Conservation (phyloP, 2,329 filamentous ascomycete genomes). For the Paradendryphiella salina region DNA sequence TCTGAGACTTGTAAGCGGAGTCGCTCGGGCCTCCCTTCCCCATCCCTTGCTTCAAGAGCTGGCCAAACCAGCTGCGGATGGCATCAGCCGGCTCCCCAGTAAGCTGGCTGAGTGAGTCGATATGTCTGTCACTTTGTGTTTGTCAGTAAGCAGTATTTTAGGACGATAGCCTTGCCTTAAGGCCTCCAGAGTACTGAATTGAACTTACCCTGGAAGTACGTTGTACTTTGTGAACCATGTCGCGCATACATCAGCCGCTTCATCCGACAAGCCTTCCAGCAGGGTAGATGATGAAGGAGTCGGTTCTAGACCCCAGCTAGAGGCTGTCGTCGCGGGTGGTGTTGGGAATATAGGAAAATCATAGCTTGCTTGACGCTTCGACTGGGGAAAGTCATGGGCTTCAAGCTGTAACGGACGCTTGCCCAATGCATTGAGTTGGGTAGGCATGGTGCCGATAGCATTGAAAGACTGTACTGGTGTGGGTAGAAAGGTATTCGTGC, state of each 20-base stretch:
- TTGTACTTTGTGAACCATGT: conserved; percentile 47
- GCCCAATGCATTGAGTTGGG: conserved; percentile 26
- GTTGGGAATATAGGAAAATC: conserved; percentile 33
- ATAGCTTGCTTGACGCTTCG: conserved; percentile 39
- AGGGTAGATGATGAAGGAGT: conserved; percentile 26
- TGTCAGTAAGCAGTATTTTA: not conserved
- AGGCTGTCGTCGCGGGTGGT: conserved; percentile 21
- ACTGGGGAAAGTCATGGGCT: conserved; percentile 36
- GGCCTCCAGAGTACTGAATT: not conserved
- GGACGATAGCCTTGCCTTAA: not conserved
- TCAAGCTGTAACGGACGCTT: conserved; percentile 42
- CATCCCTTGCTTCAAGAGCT: conserved; percentile 44
- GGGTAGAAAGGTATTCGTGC: conserved; percentile 29
- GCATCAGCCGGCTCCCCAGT: conserved; percentile 40
- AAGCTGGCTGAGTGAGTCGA: conserved; percentile 43
- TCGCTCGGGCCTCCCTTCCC: conserved; percentile 32
- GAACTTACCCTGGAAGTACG: conserved; percentile 35
- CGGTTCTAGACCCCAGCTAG: conserved; percentile 33
- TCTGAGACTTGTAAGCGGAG: conserved; percentile 47
- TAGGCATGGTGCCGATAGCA: conserved; percentile 29
- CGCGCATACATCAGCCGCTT: conserved; percentile 45
- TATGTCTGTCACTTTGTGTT: conserved; percentile 37
- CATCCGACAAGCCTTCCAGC: conserved; percentile 39
- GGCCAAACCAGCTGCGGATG: conserved; percentile 45
- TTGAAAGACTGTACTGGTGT: conserved; percentile 37